A percentile compares a stretch with the other conserved stretches of the same genome.
These are phyloP conservation scores for Oryza meyeriana DNA, from an alignment of 176 grass and related monocot species.

Conservation along the genomic window DNA sequence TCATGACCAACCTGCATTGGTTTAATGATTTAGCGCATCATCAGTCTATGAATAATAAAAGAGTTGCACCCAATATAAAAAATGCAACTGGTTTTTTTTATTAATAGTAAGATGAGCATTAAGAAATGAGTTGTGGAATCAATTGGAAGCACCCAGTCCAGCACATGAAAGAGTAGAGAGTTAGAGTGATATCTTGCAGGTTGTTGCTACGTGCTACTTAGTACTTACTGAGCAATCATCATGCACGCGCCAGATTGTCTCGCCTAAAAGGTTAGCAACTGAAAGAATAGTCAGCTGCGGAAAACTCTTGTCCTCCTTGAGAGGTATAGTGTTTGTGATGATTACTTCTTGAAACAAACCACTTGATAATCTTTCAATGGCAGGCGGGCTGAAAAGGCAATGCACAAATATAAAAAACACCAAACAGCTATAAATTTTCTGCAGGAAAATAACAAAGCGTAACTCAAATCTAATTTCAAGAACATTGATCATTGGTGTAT, in stretches of 20 bases:
- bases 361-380: slow-evolving; percentile 91
- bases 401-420: slow-evolving; percentile 7
- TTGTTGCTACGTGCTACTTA: background rate
- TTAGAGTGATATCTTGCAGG: background rate
- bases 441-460: slow-evolving; percentile 3
- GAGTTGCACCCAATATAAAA: background rate
- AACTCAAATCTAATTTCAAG: slow-evolving; percentile 1
- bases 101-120: background rate
- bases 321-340: slow-evolving; percentile 89
- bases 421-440: background rate
- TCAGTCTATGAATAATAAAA: background rate
- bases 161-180: background rate
- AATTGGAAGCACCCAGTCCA: slow-evolving; percentile 9
- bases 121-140: background rate
- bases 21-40: background rate
- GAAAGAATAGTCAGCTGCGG: slow-evolving; percentile 91
- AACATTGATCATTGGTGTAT: background rate
- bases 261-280: slow-evolving; percentile 96
- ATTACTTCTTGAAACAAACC: slow-evolving; percentile 99
- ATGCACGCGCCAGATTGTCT: slow-evolving; percentile 93
- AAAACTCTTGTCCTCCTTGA: slow-evolving; percentile 75
- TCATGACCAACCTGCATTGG: slow-evolving; percentile 72
- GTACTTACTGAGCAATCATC: slow-evolving; percentile 91
- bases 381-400: slow-evolving; percentile 69
- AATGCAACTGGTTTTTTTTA: background rate